phyloP scores from a whole-genome alignment of 441 rosid genomes.

The Croton laevigatus region DNA sequence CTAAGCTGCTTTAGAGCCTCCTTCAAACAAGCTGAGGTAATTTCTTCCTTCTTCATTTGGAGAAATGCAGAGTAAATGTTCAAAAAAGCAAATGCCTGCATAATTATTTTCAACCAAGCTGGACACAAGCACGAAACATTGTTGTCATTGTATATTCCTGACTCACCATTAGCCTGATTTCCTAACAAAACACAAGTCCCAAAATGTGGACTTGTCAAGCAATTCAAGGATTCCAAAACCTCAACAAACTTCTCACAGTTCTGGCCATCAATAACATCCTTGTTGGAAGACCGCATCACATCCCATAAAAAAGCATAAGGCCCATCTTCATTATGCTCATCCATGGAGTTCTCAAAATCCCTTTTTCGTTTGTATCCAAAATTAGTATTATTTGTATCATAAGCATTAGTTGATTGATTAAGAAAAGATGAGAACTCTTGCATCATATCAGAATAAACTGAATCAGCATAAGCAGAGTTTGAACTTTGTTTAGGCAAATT shows the following conservation, averaged over 20 bases:
- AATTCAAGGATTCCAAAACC: constrained; percentile 58
- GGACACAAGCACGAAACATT: constrained; percentile 59
- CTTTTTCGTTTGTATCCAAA: constrained; percentile 29
- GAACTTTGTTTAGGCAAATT: constrained; percentile 22
- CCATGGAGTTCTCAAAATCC: constrained; percentile 27
- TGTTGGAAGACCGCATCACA: constrained; percentile 41
- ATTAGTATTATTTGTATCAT: neutral
- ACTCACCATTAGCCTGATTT: constrained; percentile 10
- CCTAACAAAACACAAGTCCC: constrained; percentile 50
- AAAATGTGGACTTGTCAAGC: constrained; percentile 52
- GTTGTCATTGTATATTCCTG: constrained; percentile 12
- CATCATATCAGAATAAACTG: constrained; percentile 55
- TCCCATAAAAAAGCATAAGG: constrained; percentile 44
- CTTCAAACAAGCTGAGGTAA: constrained; percentile 41
- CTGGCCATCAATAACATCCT: constrained; percentile 45
- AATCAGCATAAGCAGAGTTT: constrained; percentile 48
- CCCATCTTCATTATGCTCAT: constrained; percentile 29
- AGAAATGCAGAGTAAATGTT: constrained; percentile 53
- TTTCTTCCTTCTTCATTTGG: constrained; percentile 35
- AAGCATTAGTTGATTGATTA: constrained; percentile 20
- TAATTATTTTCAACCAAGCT: constrained; percentile 58
- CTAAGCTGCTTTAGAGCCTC: constrained; percentile 50
- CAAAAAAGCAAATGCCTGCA: constrained; percentile 69
- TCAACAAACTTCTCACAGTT: constrained; percentile 56
- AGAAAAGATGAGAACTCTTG: constrained; percentile 44